phyloP scores from a whole-genome alignment of 768 basidiomycete species.

The Calocybe indica region DNA sequence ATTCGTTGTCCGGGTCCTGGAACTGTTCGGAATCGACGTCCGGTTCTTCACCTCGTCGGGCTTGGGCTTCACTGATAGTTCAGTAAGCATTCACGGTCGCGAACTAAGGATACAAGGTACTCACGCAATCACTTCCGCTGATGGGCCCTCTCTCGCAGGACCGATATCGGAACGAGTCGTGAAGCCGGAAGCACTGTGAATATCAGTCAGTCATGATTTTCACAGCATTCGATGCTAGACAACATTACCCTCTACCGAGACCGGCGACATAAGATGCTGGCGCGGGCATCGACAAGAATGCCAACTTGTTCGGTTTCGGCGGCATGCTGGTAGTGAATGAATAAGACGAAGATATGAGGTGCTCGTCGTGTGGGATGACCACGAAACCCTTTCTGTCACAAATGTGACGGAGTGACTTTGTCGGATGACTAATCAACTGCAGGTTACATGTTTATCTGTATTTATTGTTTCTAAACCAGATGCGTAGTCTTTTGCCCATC shows the following conservation, averaged over 20 bases:
- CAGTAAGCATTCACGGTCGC: not conserved
- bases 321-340: not conserved
- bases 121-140: constrained; percentile 85
- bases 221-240: not conserved
- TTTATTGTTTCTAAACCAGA: no score
- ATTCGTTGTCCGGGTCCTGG: constrained; percentile 97
- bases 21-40: constrained; percentile 88
- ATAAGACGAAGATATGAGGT: no score
- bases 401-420: no score
- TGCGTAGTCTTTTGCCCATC: no score
- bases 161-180: constrained; percentile 99
- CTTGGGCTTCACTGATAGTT: constrained; percentile 75
- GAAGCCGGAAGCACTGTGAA: constrained; percentile 84
- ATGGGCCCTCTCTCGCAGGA: constrained; percentile 92
- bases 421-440: no score
- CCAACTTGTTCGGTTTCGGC: constrained; percentile 69
- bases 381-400: no score
- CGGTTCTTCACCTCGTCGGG: constrained; percentile 78
- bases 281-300: constrained; percentile 87
- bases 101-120: constrained; percentile 20
- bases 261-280: constrained; percentile 98
- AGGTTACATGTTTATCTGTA: no score
- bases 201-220: constrained; percentile 6
- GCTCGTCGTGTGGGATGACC: no score
- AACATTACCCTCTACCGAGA: constrained; percentile 87